Evolutionary conservation across 1,139 yeast species (phyloP).

Genomic region (Yamadazyma triangularis): DNA sequence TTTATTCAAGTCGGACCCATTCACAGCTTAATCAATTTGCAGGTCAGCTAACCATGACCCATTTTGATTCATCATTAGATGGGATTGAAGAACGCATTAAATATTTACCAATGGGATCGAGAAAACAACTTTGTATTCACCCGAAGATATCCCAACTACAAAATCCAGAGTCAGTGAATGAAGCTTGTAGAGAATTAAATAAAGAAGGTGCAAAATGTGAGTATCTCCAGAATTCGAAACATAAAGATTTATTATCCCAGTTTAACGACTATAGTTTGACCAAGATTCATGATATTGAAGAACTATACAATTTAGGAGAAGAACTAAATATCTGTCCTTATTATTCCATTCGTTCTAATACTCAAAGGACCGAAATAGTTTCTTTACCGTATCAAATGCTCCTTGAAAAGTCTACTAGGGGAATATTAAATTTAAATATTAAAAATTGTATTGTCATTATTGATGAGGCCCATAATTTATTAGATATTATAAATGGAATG

Average conservation of each 20-base stretch:
- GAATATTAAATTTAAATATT: constrained; percentile 54
- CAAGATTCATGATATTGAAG: constrained; percentile 78
- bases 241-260: constrained; percentile 30
- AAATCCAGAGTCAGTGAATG: constrained; percentile 62
- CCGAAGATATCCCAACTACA: constrained; percentile 48
- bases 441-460: constrained; percentile 68
- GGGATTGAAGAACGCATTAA: constrained; percentile 43
- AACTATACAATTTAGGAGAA: constrained; percentile 59
- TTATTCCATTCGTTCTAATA: constrained; percentile 60
- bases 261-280: constrained; percentile 62
- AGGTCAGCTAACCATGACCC: constrained; percentile 60
- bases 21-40: constrained; percentile 84
- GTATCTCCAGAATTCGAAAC: constrained; percentile 37
- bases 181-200: constrained; percentile 76
- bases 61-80: constrained; percentile 58
- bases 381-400: constrained; percentile 85
- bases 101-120: constrained; percentile 69
- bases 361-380: constrained; percentile 63
- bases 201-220: constrained; percentile 45
- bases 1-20: constrained; percentile 84
- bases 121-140: constrained; percentile 83
- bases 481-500: constrained; percentile 71
- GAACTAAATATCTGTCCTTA: constrained; percentile 70
- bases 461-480: constrained; percentile 89
- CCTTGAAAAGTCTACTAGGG: constrained; percentile 60